Evolutionary conservation across 2,329 filamentous ascomycete species (phyloP).

Genomic region (Xylaria sp.): DNA sequence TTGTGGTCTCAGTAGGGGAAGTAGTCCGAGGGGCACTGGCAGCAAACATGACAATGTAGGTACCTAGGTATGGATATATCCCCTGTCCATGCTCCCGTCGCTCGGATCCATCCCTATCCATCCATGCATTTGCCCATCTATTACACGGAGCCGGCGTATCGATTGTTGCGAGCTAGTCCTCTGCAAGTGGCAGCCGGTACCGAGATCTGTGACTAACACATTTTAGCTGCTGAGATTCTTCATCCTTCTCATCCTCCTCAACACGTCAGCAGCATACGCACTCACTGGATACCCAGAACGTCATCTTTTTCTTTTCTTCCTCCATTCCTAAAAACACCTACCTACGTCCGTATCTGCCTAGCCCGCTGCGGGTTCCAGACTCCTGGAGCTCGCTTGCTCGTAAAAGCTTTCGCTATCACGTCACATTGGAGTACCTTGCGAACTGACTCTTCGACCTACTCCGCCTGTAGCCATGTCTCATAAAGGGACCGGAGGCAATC

Average conservation of each 20-base stretch:
- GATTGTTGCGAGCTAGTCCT: slow-evolving; percentile 14
- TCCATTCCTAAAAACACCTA: slow-evolving; percentile 16
- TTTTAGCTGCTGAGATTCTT: background rate
- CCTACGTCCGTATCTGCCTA: slow-evolving; percentile 9
- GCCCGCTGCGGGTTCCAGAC: slow-evolving; percentile 10
- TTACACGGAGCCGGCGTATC: slow-evolving; percentile 4
- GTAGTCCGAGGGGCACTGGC: background rate
- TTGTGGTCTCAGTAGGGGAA: slow-evolving; percentile 10
- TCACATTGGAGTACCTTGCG: slow-evolving; percentile 12
- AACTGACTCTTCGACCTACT: slow-evolving; percentile 7
- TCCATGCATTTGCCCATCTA: background rate
- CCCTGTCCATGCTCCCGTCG: no score
- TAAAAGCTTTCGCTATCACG: slow-evolving; percentile 10
- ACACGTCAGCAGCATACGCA: background rate
- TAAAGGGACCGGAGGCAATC: slow-evolving; percentile 3
- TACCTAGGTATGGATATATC: background rate
- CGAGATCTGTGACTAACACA: background rate
- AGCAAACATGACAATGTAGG: slow-evolving; percentile 8
- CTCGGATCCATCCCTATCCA: background rate
- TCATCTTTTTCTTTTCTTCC: slow-evolving; percentile 4
- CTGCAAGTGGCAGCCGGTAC: background rate
- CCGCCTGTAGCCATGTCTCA: slow-evolving; percentile 4
- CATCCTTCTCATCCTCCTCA: background rate
- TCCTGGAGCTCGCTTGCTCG: slow-evolving; percentile 11
- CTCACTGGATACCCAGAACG: slow-evolving; percentile 14